Conservation (phyloP, 495 filamentous ascomycete genomes). For the Annulohypoxylon nitens region DNA sequence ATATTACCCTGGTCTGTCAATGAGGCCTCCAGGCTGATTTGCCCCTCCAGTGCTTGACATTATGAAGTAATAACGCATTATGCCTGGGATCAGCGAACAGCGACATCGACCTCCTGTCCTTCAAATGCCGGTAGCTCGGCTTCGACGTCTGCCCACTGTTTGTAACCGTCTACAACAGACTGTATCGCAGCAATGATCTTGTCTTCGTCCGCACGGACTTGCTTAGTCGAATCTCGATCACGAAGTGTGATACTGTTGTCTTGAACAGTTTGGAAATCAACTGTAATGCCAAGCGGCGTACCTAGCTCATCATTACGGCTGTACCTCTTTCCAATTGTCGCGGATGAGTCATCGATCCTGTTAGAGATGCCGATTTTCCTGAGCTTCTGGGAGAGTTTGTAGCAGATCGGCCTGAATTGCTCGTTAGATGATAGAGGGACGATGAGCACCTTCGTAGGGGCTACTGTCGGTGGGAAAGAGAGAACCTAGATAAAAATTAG, state of each 20-base stretch:
- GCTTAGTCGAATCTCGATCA: conserved; percentile 78
- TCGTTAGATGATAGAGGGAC: conserved; percentile 75
- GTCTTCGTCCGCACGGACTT: conserved; percentile 74
- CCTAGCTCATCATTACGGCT: conserved; percentile 80
- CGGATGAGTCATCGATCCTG: conserved; percentile 75
- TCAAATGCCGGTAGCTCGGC: conserved; percentile 71
- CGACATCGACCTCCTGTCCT: conserved; percentile 64
- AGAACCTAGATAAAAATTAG: conserved; percentile 66
- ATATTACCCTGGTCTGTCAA: not conserved
- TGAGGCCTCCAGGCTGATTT: conserved; percentile 29
- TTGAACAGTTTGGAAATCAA: conserved; percentile 82
- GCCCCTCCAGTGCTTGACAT: conserved; percentile 4
- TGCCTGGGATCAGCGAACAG: conserved; percentile 31
- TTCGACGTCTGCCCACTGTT: conserved; percentile 72
- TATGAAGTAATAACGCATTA: conserved; percentile 15
- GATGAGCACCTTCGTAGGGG: conserved; percentile 82
- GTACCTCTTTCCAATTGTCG: conserved; percentile 81
- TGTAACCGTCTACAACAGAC: conserved; percentile 67
- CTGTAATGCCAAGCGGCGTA: conserved; percentile 76
- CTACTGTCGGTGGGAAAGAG: conserved; percentile 79
- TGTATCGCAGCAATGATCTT: conserved; percentile 73
- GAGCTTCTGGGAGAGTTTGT: conserved; percentile 69
- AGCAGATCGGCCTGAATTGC: conserved; percentile 70
- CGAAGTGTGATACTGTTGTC: conserved; percentile 78
- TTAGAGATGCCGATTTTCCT: conserved; percentile 71